Conservation (phyloP, 2,329 filamentous ascomycete species). For the Botrytis galanthina region DNA sequence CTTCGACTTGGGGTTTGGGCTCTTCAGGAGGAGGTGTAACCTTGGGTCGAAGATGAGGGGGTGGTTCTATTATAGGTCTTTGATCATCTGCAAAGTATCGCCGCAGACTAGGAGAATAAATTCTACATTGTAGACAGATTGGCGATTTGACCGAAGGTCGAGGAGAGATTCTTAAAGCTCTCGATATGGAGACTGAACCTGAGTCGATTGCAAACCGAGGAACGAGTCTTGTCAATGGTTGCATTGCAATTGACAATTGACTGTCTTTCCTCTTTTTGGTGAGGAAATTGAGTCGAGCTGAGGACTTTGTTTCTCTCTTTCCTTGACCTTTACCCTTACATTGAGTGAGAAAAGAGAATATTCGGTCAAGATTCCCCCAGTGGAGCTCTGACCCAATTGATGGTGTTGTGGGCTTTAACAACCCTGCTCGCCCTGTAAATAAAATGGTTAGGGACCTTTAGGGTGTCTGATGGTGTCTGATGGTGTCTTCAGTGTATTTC, state of each 20-base stretch:
- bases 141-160: constrained; percentile 36
- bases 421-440: neutral
- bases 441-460: neutral
- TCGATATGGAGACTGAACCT: constrained; percentile 28
- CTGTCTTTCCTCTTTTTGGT: neutral
- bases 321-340: neutral
- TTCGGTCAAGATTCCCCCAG: neutral
- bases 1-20: constrained; percentile 16
- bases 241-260: constrained; percentile 31
- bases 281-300: constrained; percentile 8
- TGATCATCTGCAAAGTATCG: constrained; percentile 36
- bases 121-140: constrained; percentile 44
- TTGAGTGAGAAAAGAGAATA: neutral
- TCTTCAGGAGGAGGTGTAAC: constrained; percentile 18
- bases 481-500: neutral
- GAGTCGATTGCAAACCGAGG: constrained; percentile 36
- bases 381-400: constrained; percentile 18
- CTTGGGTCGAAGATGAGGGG: constrained; percentile 17
- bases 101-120: constrained; percentile 40
- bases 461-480: too few species aligned
- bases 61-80: constrained; percentile 10
- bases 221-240: constrained; percentile 34
- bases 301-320: neutral
- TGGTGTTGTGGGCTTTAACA: neutral
- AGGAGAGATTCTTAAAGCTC: constrained; percentile 26